Conservation (phyloP, 2,329 filamentous ascomycete species). For the Clonostachys chloroleuca region DNA sequence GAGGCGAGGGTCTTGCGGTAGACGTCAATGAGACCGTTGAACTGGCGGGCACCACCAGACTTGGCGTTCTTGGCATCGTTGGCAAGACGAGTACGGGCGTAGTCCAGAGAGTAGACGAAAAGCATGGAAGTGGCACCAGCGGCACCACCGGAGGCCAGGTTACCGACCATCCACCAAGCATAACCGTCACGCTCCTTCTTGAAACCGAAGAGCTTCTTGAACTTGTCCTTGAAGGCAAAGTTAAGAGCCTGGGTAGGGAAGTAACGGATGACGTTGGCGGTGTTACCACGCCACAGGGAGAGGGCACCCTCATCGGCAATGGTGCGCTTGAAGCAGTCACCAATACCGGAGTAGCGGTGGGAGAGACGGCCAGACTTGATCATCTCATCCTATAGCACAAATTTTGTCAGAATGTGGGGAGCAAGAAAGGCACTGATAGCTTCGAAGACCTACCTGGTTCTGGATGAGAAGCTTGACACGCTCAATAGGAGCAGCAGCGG, state of each 20-base stretch:
- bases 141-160: slow-evolving; percentile 99
- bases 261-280: slow-evolving; percentile 99
- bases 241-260: slow-evolving; percentile 99
- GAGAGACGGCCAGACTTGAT: slow-evolving; percentile 97
- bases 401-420: slow-evolving; percentile 11
- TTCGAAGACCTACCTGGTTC: slow-evolving; percentile 80
- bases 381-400: slow-evolving; percentile 86
- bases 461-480: slow-evolving; percentile 99
- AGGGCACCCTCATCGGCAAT: slow-evolving; percentile 86
- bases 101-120: slow-evolving; percentile 99
- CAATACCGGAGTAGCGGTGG: slow-evolving; percentile 92
- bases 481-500: slow-evolving; percentile 98
- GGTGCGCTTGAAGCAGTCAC: slow-evolving; percentile 94
- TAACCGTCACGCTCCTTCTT: slow-evolving; percentile 99
- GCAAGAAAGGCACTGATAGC: slow-evolving; percentile 11
- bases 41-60: slow-evolving; percentile 95
- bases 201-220: slow-evolving; percentile 99
- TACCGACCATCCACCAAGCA: slow-evolving; percentile 98
- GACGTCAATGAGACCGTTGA: slow-evolving; percentile 99
- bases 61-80: slow-evolving; percentile 99
- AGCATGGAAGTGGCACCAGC: slow-evolving; percentile 99
- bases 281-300: slow-evolving; percentile 99
- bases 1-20: slow-evolving; percentile 99
- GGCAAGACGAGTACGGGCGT: slow-evolving; percentile 99
- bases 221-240: slow-evolving; percentile 99